Base-by-base conservation (phyloP, 345 rosid species). In the Geranium rotundifolium region DNA sequence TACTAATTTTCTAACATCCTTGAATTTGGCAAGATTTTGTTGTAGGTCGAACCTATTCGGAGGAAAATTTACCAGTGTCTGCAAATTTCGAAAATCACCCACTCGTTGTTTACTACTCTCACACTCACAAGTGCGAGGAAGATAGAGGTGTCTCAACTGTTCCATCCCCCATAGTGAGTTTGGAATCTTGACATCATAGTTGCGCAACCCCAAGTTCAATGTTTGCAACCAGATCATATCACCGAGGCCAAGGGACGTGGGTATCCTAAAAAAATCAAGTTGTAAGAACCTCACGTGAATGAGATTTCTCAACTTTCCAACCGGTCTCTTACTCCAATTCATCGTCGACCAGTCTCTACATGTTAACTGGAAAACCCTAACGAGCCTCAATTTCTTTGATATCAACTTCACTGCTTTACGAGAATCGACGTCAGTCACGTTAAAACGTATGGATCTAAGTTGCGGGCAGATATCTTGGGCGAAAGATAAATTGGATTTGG, bases 221-320 rank as follows among this genome's bases (percentile, higher is more conserved):
- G 72, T 74, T 27, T 74, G 67, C 65, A 78, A 54, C 17, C 29
- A 19, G 58, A 23, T 57, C 59, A 78, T 70, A 49, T 69, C 69
- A 3, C 74, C 78, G 8, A 78, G 39, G 23, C 72, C 78, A 14
- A 78, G 39, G 23, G 31, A 14, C 13, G 79, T 64, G 70, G 69
- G 14, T 63, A 29, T 19, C 0, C 37, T 0, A 7, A 16, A 0
- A 46, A 2, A 0, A 0, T 0, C 52, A 3, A 72, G 7, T 34
- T 69, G 59, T 39, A 72, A 54, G 63, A 64, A 75, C 61, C 73
- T 72, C 55, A 78, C 59, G 30, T 73, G 82, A 15, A 77, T 8
- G 4, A 34, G 41, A 4, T 34, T 34, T 23, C 27, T 23, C 1
- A 23, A 23, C 27, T 2, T 23, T 23, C 27, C 2, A 23, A 23